Evolutionary conservation across 257 asterid genomes (phyloP).

Genomic region (Ehretia macrophylla): DNA sequence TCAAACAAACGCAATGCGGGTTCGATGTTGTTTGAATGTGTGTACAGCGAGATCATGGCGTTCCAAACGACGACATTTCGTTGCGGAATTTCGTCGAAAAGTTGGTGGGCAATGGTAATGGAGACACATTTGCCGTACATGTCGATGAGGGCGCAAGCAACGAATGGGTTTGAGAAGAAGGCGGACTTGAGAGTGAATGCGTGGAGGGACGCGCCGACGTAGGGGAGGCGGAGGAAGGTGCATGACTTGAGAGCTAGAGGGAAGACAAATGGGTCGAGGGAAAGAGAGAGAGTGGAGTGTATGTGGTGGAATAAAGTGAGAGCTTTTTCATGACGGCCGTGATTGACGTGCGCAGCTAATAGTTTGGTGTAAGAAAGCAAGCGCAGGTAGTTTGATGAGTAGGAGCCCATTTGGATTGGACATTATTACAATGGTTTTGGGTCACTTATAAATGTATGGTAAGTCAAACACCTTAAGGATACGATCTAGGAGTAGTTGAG

Average conservation of each 20-base stretch:
- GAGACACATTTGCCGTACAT: slow-evolving; percentile 46
- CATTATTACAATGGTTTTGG: background rate
- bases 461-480: no score
- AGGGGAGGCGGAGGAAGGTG: slow-evolving; percentile 25
- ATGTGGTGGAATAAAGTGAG: slow-evolving; percentile 35
- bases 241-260: slow-evolving; percentile 49
- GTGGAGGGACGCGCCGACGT: slow-evolving; percentile 35
- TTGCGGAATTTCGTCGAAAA: slow-evolving; percentile 36
- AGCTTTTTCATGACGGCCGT: slow-evolving; percentile 39
- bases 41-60: slow-evolving; percentile 37
- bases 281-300: slow-evolving; percentile 28
- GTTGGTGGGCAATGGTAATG: slow-evolving; percentile 25
- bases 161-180: slow-evolving; percentile 35
- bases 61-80: slow-evolving; percentile 49
- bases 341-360: slow-evolving; percentile 39
- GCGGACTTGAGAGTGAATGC: slow-evolving; percentile 22
- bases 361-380: slow-evolving; percentile 39
- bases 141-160: slow-evolving; percentile 35
- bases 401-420: slow-evolving; percentile 10
- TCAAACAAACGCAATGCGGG: slow-evolving; percentile 32
- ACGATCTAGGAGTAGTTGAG: no score
- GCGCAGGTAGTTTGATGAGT: slow-evolving; percentile 38
- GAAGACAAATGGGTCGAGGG: slow-evolving; percentile 39
- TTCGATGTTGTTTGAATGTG: slow-evolving; percentile 22
- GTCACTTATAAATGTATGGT: no score